phyloP scores from a whole-genome alignment of 148 eudicot genomes.

The Rhododendron griersonianum region DNA sequence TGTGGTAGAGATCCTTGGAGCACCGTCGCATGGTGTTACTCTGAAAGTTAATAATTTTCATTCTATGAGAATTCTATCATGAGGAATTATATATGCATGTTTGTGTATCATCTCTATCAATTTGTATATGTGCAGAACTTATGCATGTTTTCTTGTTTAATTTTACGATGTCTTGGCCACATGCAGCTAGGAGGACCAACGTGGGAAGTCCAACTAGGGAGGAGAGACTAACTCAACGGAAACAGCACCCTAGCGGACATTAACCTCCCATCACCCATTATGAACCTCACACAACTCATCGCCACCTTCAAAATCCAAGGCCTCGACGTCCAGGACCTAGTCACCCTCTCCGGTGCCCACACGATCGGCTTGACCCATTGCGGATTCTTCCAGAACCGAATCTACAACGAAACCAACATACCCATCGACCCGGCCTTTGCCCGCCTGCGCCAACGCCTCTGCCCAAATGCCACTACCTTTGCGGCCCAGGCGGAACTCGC shows the following conservation, averaged over 20 bases:
- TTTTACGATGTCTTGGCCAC: not conserved
- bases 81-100: not conserved
- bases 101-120: not conserved
- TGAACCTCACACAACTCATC: slow-evolving; percentile 21
- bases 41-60: no score
- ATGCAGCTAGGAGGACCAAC: slow-evolving; percentile 25
- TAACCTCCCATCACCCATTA: slow-evolving; percentile 23
- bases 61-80: not conserved
- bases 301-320: slow-evolving; percentile 20
- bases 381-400: slow-evolving; percentile 34
- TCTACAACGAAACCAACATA: slow-evolving; percentile 34
- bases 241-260: slow-evolving; percentile 9
- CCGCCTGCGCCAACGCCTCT: slow-evolving; percentile 12
- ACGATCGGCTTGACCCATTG: slow-evolving; percentile 57
- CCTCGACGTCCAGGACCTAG: slow-evolving; percentile 16
- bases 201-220: slow-evolving; percentile 28
- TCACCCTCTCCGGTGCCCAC: slow-evolving; percentile 40
- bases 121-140: not conserved
- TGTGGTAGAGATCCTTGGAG: no score
- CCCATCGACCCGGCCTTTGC: slow-evolving; percentile 33
- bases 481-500: slow-evolving; percentile 44
- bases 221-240: slow-evolving; percentile 30
- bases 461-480: not conserved
- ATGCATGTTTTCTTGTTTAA: no score
- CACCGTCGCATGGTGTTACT: no score